Conservation (phyloP, 768 basidiomycete species). For the Psilocybe subaeruginosa region DNA sequence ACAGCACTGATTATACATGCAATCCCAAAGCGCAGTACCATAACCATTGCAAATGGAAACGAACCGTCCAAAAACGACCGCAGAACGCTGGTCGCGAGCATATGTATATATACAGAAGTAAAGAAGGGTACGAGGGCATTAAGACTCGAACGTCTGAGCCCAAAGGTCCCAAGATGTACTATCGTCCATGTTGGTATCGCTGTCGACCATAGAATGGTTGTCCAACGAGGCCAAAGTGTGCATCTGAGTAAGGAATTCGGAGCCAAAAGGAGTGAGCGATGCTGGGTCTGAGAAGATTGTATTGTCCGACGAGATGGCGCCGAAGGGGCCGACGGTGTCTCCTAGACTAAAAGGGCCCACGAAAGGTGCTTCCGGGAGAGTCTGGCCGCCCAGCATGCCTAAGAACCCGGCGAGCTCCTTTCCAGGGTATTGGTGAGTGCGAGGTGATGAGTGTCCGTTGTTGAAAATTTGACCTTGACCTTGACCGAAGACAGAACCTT, state of each 20-base stretch:
- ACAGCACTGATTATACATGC: constrained; percentile 10
- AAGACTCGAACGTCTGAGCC: constrained; percentile 14
- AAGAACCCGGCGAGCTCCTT: constrained; percentile 35
- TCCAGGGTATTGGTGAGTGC: constrained; percentile 12
- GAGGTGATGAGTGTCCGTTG: neutral
- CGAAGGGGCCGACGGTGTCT: constrained; percentile 5
- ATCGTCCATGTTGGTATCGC: constrained; percentile 18
- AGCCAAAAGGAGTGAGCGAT: neutral
- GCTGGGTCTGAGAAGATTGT: constrained; percentile 1
- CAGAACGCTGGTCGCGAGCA: neutral
- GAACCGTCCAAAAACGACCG: neutral
- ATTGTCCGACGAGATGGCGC: neutral
- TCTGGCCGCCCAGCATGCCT: constrained; percentile 44
- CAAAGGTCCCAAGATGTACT: constrained; percentile 15
- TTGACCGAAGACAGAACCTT: constrained; percentile 6
- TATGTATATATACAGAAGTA: neutral
- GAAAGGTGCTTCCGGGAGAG: constrained; percentile 41
- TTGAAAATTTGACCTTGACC: neutral
- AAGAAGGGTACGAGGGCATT: neutral
- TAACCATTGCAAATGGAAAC: constrained; percentile 17
- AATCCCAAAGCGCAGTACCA: constrained; percentile 4
- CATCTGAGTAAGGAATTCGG: constrained; percentile 4
- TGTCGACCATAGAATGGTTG: constrained; percentile 3
- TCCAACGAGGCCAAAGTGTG: neutral
- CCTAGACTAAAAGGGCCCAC: constrained; percentile 17